Percentiles rank a stretch among this genome's conserved stretches.
Evolutionary conservation across 129 eudicot species (phyloP).

Genomic region (Rutidosis leptorrhynchoides): DNA sequence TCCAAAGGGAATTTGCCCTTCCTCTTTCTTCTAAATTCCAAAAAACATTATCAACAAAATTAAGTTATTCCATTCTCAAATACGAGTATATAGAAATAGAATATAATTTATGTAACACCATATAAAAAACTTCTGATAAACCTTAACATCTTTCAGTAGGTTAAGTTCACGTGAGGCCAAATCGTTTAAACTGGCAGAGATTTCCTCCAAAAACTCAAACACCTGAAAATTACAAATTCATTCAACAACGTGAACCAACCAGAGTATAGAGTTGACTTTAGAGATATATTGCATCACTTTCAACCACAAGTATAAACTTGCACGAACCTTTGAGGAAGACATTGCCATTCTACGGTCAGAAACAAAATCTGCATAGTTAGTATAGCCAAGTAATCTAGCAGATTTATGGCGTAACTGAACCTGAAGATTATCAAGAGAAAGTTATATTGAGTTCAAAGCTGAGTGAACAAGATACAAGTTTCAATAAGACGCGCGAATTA

Average conservation of each 20-base stretch:
- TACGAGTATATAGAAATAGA: background rate
- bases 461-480: conserved; percentile 2
- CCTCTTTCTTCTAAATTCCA: conserved; percentile 72
- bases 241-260: background rate
- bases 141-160: conserved; percentile 69
- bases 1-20: conserved; percentile 78
- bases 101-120: conserved; percentile 24
- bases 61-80: background rate
- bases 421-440: conserved; percentile 36
- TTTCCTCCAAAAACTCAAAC: conserved; percentile 75
- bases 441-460: conserved; percentile 10
- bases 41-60: conserved; percentile 17
- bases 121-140: conserved; percentile 27
- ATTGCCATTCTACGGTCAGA: conserved; percentile 74
- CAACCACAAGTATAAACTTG: conserved; percentile 16
- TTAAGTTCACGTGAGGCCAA: conserved; percentile 73
- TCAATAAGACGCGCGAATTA: background rate
- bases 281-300: background rate
- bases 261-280: background rate
- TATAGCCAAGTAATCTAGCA: conserved; percentile 88
- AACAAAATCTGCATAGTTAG: conserved; percentile 80
- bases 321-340: conserved; percentile 79
- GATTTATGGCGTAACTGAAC: conserved; percentile 79
- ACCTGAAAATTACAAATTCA: conserved; percentile 45
- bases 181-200: conserved; percentile 71